Evolutionary conservation across 2,329 filamentous ascomycete genomes (phyloP), one percentile per base, ranked within the genome.

Genomic region (Penicillium rolfsii): DNA sequence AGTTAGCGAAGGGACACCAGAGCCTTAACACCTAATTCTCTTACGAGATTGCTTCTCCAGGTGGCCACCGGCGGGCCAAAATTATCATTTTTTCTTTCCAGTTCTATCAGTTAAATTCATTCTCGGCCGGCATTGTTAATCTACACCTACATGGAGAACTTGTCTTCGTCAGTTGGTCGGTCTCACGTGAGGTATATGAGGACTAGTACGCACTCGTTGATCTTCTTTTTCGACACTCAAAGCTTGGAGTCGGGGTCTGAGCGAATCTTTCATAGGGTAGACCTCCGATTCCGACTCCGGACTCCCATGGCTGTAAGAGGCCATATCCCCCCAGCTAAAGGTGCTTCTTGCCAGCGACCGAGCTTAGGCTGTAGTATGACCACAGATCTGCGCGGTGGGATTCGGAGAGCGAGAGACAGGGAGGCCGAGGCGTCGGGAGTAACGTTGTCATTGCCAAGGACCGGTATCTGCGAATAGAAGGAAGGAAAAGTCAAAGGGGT

Each of bases 1-100:
- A 5, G 56, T 62, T 50, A 63, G 59, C 58, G 26, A 40, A 7
- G 62, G 55, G 11, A 30, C n/a, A 5, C 24, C 16, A 22, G 9
- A 50, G 48, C 24, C 16, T 45, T 6, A 12, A 22, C 4, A 22
- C 19, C 19, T 22, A 40, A 19, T 12, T 11, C 49, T 54, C 68
- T 67, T 69, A 80, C 78, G 65, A 82, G 61, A 60, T 81, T 82
- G 61, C 76, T 79, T 54, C 80, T 74, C 79, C 79, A 82, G 56
- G 71, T 64, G 26, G 77, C 70, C 38, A 73, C 64, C 14, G 60
- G 66, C 24, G 79, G 79, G 49, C 70, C 68, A 52, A 28, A 7
- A 12, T 46, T 24, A 26, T 66, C 61, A 28, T 56, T 30, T 45
- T 57, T 57, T 4, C 64, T 67, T 24, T 28, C 33, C 43, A 5